phyloP scores from a whole-genome alignment of 2,329 filamentous ascomycete species.

The Conoideocrella luteorostrata region DNA sequence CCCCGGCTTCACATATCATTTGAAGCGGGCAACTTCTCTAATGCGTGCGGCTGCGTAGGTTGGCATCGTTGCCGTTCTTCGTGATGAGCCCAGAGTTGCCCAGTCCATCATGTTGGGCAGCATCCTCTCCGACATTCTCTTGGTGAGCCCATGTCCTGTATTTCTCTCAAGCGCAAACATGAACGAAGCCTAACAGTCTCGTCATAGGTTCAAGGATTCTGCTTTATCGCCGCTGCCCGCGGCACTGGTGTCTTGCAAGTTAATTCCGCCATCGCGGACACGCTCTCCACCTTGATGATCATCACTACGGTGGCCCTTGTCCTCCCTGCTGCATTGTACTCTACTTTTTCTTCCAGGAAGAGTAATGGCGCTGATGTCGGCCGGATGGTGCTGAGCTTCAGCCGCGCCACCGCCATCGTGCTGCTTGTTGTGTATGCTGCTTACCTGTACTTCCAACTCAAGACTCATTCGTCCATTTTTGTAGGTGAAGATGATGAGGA shows the following conservation, averaged over 20 bases:
- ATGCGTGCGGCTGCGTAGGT: slow-evolving; percentile 6
- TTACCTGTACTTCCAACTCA: slow-evolving; percentile 13
- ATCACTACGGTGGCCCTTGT: slow-evolving; percentile 13
- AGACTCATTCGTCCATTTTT: slow-evolving; percentile 12
- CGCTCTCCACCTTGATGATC: slow-evolving; percentile 13
- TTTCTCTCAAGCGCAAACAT: neutral
- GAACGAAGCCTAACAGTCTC: no score
- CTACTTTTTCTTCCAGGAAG: slow-evolving; percentile 2
- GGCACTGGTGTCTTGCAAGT: slow-evolving; percentile 11
- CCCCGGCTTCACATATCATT: no score
- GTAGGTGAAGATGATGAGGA: slow-evolving; percentile 7
- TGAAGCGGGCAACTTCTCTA: no score
- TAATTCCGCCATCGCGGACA: slow-evolving; percentile 13
- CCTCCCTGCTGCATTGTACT: slow-evolving; percentile 12
- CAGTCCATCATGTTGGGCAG: slow-evolving; percentile 14
- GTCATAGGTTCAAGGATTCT: slow-evolving; percentile 11
- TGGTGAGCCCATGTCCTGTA: slow-evolving; percentile 6
- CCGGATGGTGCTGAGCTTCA: slow-evolving; percentile 11
- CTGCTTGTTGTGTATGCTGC: slow-evolving; percentile 10
- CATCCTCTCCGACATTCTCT: slow-evolving; percentile 13
- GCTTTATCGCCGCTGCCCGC: slow-evolving; percentile 12
- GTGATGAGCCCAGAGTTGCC: slow-evolving; percentile 10
- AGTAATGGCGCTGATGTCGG: slow-evolving; percentile 1
- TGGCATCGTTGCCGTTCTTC: slow-evolving; percentile 10
- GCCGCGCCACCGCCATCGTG: slow-evolving; percentile 11